These are phyloP conservation scores for Pleurotus citrinopileatus DNA, from an alignment of 768 basidiomycete genomes.

Conservation along the genomic window DNA sequence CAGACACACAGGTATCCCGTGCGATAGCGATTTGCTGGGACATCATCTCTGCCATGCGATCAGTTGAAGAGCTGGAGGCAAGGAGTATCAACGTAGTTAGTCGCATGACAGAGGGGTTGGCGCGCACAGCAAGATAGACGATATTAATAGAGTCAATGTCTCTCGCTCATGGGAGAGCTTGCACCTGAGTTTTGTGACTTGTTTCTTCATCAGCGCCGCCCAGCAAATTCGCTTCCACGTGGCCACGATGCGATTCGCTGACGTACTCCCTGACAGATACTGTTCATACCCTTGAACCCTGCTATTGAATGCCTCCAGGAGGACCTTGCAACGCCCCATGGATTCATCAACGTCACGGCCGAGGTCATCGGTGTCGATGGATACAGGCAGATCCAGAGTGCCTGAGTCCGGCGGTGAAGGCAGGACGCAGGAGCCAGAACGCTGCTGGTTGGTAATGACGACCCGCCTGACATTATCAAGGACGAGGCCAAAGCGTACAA, in stretches of 20 bases:
- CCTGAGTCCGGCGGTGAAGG: background rate
- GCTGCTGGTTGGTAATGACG: background rate
- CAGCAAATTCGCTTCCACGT: conserved; percentile 6
- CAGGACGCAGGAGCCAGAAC: background rate
- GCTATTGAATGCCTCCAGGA: background rate
- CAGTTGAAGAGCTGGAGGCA: background rate
- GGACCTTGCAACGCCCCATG: background rate
- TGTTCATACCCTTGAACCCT: background rate
- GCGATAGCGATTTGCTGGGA: background rate
- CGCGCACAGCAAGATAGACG: background rate
- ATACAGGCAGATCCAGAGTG: background rate
- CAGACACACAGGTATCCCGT: background rate
- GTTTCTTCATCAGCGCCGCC: conserved; percentile 1
- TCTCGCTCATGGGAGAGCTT: conserved; percentile 1
- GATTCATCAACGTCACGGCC: background rate
- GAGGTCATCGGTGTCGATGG: background rate
- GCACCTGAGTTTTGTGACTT: background rate
- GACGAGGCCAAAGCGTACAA: background rate
- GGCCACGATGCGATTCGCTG: background rate
- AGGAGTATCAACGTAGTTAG: background rate
- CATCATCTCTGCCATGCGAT: background rate
- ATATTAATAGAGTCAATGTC: background rate
- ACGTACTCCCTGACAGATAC: background rate
- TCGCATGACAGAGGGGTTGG: background rate
- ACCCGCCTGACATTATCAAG: background rate